Conservation (phyloP, 2,329 filamentous ascomycete species). For the Xylaria sp. region DNA sequence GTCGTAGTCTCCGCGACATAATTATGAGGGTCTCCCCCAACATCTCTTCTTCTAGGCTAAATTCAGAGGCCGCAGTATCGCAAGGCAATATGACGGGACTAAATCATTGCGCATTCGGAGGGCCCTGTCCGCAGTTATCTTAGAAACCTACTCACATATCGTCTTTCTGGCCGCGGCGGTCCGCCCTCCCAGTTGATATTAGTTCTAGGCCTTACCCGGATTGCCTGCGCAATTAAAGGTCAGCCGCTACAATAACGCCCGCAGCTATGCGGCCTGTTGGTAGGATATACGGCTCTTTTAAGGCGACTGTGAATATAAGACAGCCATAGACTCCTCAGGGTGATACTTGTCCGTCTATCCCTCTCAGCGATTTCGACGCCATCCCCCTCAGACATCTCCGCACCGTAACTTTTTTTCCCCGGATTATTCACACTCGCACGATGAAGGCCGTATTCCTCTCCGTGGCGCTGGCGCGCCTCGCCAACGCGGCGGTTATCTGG, state of each 20-base stretch:
- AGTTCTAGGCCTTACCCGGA: slow-evolving; percentile 40
- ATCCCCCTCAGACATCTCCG: neutral
- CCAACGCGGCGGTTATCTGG: slow-evolving; percentile 64
- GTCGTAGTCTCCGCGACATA: slow-evolving; percentile 6
- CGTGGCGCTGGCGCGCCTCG: slow-evolving; percentile 39
- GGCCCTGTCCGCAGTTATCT: slow-evolving; percentile 38
- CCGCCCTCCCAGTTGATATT: slow-evolving; percentile 44
- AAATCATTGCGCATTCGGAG: slow-evolving; percentile 35
- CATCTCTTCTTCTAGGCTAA: slow-evolving; percentile 42
- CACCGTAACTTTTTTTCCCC: neutral
- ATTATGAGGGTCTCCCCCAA: slow-evolving; percentile 3
- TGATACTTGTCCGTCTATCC: neutral
- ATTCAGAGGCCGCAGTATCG: slow-evolving; percentile 33
- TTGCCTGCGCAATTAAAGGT: slow-evolving; percentile 35
- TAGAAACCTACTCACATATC: slow-evolving; percentile 24
- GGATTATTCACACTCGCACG: slow-evolving; percentile 4
- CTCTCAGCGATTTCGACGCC: neutral
- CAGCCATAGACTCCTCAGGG: neutral
- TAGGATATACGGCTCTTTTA: neutral
- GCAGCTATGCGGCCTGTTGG: slow-evolving; percentile 21
- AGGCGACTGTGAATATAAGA: slow-evolving; percentile 8
- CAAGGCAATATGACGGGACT: slow-evolving; percentile 29
- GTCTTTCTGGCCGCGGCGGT: slow-evolving; percentile 34
- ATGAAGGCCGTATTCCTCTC: slow-evolving; percentile 44
- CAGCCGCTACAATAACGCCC: slow-evolving; percentile 10